Evolutionary conservation across 257 asterid genomes (phyloP).

Genomic region (Scutellaria galericulata): DNA sequence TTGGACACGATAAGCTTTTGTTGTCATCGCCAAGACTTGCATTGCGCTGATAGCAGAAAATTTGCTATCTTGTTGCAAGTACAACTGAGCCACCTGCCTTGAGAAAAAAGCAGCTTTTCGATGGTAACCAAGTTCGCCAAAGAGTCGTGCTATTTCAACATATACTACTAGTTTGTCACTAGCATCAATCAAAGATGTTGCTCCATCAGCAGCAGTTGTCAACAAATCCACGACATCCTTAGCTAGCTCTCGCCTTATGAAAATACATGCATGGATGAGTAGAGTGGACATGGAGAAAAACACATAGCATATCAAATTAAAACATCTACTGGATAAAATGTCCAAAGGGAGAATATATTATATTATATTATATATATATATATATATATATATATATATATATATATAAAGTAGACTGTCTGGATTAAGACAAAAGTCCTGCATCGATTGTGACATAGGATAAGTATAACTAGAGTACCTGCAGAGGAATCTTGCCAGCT

Average conservation of each 20-base stretch:
- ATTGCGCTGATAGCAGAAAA: slow-evolving; percentile 95
- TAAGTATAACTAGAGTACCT: slow-evolving; percentile 56
- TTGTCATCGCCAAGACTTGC: slow-evolving; percentile 99
- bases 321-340: slow-evolving; percentile 9
- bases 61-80: slow-evolving; percentile 93
- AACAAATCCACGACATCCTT: slow-evolving; percentile 92
- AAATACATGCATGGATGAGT: slow-evolving; percentile 22
- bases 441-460: slow-evolving; percentile 11
- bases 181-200: slow-evolving; percentile 92
- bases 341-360: too few species aligned
- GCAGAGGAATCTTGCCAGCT: slow-evolving; percentile 97
- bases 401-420: background rate
- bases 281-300: slow-evolving; percentile 18
- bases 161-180: slow-evolving; percentile 87
- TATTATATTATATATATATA: too few species aligned
- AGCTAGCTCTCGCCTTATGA: slow-evolving; percentile 86
- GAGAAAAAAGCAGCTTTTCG: slow-evolving; percentile 99
- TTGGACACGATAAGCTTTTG: slow-evolving; percentile 95
- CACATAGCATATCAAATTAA: background rate
- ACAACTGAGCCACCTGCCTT: slow-evolving; percentile 96
- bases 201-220: slow-evolving; percentile 97
- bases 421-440: slow-evolving; percentile 10
- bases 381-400: too few species aligned
- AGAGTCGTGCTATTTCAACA: slow-evolving; percentile 94
- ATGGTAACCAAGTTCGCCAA: slow-evolving; percentile 91